phyloP scores from a whole-genome alignment of 2,329 filamentous ascomycete genomes.

The Botrytis fabae region DNA sequence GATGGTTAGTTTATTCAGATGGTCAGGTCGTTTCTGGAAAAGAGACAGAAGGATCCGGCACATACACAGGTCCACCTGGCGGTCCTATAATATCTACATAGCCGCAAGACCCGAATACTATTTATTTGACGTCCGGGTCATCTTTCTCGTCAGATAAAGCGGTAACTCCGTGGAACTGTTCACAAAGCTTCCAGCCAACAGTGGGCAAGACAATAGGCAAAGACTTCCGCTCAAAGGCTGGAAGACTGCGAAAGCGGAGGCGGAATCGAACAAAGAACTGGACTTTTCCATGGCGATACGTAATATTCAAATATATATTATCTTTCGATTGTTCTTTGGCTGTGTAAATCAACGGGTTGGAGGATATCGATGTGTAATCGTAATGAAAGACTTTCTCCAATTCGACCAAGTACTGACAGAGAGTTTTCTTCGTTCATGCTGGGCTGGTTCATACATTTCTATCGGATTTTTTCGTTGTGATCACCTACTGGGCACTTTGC shows the following conservation, averaged over 20 bases:
- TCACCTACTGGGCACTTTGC: neutral
- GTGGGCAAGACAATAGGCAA: neutral
- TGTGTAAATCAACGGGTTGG: neutral
- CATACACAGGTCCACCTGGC: too few species aligned
- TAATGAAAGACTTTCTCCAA: neutral
- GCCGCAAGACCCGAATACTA: neutral
- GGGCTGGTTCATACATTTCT: neutral
- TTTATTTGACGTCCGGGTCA: neutral
- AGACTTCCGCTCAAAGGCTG: neutral
- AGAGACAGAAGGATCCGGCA: neutral
- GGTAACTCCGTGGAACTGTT: neutral
- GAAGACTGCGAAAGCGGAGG: conserved; percentile 10
- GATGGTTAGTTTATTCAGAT: neutral
- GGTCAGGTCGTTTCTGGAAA: neutral
- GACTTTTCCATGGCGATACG: neutral
- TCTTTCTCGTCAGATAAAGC: neutral
- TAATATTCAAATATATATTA: conserved; percentile 1
- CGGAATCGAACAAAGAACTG: neutral
- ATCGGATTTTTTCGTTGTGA: neutral
- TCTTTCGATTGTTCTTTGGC: neutral
- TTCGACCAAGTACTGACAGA: neutral
- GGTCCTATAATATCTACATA: neutral
- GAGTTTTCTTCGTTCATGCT: neutral
- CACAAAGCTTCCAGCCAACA: conserved; percentile 1
- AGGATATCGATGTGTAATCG: neutral